These are phyloP conservation scores for Penicillium griseofulvum DNA, from an alignment of 2,329 filamentous ascomycete genomes.

Conservation along the genomic window DNA sequence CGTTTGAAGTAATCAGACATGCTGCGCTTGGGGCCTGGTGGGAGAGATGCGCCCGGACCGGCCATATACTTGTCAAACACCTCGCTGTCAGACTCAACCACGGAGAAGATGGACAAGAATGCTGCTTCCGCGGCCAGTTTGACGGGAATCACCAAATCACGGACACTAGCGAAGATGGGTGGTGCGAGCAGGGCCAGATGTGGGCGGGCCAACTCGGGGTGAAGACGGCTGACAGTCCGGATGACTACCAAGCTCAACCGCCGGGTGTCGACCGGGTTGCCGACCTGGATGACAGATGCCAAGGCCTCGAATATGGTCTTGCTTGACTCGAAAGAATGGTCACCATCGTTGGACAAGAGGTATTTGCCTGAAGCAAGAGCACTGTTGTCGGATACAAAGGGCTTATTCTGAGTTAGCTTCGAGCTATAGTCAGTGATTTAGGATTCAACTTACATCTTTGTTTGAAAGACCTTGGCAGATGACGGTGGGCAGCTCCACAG, in stretches of 20 bases:
- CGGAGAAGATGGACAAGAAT: conserved; percentile 85
- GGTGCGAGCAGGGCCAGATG: conserved; percentile 78
- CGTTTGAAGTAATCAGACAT: conserved; percentile 98
- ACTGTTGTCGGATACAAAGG: conserved; percentile 83
- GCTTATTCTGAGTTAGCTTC: conserved; percentile 46
- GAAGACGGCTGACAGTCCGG: conserved; percentile 75
- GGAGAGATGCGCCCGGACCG: conserved; percentile 63
- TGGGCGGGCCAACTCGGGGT: conserved; percentile 76
- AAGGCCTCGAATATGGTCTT: conserved; percentile 80
- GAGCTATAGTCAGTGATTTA: not conserved
- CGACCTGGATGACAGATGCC: conserved; percentile 71
- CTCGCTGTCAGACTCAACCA: conserved; percentile 79
- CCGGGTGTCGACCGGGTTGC: conserved; percentile 75
- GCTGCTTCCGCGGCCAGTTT: conserved; percentile 94
- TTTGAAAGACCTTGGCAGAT: conserved; percentile 76
- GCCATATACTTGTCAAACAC: conserved; percentile 91
- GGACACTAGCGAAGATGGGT: conserved; percentile 82
- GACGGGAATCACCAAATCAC: conserved; percentile 88
- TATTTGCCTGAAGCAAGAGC: conserved; percentile 91
- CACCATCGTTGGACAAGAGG: conserved; percentile 62
- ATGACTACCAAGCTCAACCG: conserved; percentile 83
- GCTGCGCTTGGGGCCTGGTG: conserved; percentile 73
- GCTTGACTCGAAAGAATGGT: conserved; percentile 67
- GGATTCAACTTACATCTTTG: conserved; percentile 62
- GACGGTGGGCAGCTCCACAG: conserved; percentile 71